Evolutionary conservation across 1,284 basidiomycete genomes (phyloP), one percentile per base, ranked within the genome.

Genomic region (Cutaneotrichosporon dermatis): DNA sequence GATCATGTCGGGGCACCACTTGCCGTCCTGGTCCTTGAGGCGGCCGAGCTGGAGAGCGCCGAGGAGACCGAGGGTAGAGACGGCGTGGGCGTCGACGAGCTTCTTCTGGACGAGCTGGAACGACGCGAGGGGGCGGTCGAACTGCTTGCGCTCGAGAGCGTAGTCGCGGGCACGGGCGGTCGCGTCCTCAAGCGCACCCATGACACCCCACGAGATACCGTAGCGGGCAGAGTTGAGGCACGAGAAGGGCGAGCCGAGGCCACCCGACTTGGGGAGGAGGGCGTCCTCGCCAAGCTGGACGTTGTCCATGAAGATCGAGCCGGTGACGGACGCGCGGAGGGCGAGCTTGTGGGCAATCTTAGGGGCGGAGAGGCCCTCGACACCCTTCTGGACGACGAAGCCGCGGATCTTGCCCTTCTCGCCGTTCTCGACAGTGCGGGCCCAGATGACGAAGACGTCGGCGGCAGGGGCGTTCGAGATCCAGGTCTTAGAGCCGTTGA

Each of bases 81-180:
- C 92, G 1, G 88, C 90, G 65, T 89, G 86, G 12, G 94, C 94
- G 67, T 97, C 93, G 2, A 89, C 92, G 15, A 99, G 83, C 79
- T 98, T 99, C 84, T 95, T 95, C 79, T 98, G 95, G 25, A 98
- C 84, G 15, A 94, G 85, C 78, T 99, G 94, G 85, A 96, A 99
- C 4, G 88, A 90, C 1, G 91, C 93, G 4, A 98, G 82, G 0
- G 93, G 92, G 40, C 89, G 86, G 41, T 85, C 82, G 80, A 98
- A 98, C 78, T 98, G 94, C 48, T 88, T 78, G 34, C 92, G 83
- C 72, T 97, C 92, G 33, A 97, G 83, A 1, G 91, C 89, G 73
- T 99, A 98, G 35, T 84, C 83, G 35, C 90, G 83, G 0, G 94
- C 85, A 53, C 86, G 85, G 49, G 83, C 76, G 39, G 97, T 83